Conservation (phyloP, 129 eudicot genomes). For the Lactuca saligna region DNA sequence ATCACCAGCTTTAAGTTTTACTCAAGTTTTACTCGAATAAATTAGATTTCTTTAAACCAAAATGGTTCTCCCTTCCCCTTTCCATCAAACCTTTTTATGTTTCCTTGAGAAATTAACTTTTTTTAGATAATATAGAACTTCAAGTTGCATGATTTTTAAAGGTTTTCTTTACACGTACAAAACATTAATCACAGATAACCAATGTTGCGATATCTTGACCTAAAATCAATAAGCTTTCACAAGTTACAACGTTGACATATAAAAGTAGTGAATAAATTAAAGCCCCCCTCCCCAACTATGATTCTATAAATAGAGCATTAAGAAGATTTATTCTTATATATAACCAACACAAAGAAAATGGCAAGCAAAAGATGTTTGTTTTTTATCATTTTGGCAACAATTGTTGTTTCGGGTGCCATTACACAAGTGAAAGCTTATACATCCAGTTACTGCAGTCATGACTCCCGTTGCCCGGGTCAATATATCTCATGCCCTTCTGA, state of each 20-base stretch:
- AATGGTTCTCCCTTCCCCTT: background rate
- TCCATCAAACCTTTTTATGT: background rate
- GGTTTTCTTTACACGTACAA: too few species aligned
- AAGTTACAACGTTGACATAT: constrained; percentile 26
- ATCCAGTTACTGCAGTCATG: constrained; percentile 18
- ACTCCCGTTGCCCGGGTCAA: constrained; percentile 18
- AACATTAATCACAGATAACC: constrained; percentile 2
- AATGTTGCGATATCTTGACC: constrained; percentile 17
- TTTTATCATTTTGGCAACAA: constrained; percentile 5
- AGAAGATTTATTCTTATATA: background rate
- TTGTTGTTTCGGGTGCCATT: constrained; percentile 23
- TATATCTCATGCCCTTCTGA: constrained; percentile 37
- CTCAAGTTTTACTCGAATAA: too few species aligned
- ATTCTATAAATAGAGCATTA: constrained; percentile 23
- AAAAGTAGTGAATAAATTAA: background rate
- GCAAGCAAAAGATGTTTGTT: constrained; percentile 12
- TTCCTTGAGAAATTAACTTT: background rate
- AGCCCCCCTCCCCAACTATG: background rate
- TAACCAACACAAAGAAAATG: constrained; percentile 12
- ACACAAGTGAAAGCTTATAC: constrained; percentile 32
- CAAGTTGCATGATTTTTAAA: background rate
- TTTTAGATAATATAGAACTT: background rate
- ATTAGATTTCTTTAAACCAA: too few species aligned
- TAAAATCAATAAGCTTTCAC: constrained; percentile 20
- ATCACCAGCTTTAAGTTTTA: too few species aligned